A percentile compares a stretch with the other conserved stretches of the same genome.
Conservation (phyloP, 2,329 filamentous ascomycete genomes). For the Ascocoryne sarcoides region DNA sequence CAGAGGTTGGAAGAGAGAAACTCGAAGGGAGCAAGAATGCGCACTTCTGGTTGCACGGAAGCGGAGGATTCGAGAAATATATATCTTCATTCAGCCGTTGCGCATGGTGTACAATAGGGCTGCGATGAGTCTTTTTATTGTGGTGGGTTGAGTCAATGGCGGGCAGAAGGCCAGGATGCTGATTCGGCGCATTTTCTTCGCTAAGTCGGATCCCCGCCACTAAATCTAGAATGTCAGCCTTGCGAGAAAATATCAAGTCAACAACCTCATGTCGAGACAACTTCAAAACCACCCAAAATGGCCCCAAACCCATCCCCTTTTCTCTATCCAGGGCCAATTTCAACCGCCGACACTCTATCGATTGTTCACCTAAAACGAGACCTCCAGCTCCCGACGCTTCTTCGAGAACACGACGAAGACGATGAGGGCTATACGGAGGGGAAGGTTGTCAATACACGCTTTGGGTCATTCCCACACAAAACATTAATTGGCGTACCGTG, state of each 20-base stretch:
- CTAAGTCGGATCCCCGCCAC: no score
- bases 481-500: constrained; percentile 72
- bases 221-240: no score
- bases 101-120: background rate
- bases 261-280: background rate
- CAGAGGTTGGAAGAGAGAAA: constrained; percentile 6
- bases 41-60: no score
- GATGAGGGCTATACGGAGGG: constrained; percentile 68
- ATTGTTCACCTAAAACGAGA: constrained; percentile 87
- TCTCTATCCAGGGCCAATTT: constrained; percentile 56
- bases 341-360: constrained; percentile 60
- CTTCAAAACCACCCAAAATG: constrained; percentile 14
- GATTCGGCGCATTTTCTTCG: constrained; percentile 1
- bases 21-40: no score
- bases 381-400: constrained; percentile 67
- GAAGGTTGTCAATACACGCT: constrained; percentile 80
- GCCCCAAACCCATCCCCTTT: constrained; percentile 57
- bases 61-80: constrained; percentile 10
- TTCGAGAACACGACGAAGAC: constrained; percentile 51
- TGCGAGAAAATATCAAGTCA: constrained; percentile 6
- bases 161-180: background rate
- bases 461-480: constrained; percentile 80
- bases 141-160: background rate
- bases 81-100: constrained; percentile 12
- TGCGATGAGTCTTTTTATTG: background rate